Evolutionary conservation across 1,139 yeast genomes (phyloP).

Genomic region (Zygosaccharomyces sapae): DNA sequence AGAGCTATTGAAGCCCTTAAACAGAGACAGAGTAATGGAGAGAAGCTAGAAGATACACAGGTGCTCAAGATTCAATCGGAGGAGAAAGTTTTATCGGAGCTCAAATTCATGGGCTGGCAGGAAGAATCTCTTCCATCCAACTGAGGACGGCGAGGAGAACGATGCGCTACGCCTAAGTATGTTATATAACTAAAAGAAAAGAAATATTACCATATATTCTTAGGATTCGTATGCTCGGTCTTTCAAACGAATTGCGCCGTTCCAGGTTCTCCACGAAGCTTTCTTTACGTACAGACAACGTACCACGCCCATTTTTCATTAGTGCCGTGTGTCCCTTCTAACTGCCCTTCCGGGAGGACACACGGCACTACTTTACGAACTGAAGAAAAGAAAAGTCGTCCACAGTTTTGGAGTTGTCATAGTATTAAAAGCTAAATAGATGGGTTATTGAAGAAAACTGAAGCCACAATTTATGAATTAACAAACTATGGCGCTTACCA

Average conservation of each 20-base stretch:
- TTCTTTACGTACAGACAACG: too few species aligned
- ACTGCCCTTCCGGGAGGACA: not conserved
- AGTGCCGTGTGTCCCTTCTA: not conserved
- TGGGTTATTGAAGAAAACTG: not conserved
- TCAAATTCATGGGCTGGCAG: slow-evolving; percentile 69
- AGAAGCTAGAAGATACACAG: slow-evolving; percentile 88
- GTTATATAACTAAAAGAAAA: not conserved
- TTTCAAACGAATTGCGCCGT: too few species aligned
- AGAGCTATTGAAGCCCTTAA: slow-evolving; percentile 90
- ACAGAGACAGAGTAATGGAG: slow-evolving; percentile 79
- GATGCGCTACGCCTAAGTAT: not conserved
- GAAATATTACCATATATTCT: not conserved
- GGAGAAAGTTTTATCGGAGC: slow-evolving; percentile 68
- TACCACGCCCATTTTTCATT: not conserved
- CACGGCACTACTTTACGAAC: not conserved
- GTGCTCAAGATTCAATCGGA: slow-evolving; percentile 85
- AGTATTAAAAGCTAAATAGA: not conserved
- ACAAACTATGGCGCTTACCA: not conserved
- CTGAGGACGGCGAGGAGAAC: not conserved
- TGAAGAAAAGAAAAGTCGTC: not conserved
- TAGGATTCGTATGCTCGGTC: not conserved
- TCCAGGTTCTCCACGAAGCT: too few species aligned
- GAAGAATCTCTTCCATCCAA: slow-evolving; percentile 17
- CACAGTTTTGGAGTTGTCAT: not conserved
- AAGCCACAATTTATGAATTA: not conserved